Evolutionary conservation across 306 rosid genomes (phyloP).

Genomic region (Cucurbita argyrosperma): DNA sequence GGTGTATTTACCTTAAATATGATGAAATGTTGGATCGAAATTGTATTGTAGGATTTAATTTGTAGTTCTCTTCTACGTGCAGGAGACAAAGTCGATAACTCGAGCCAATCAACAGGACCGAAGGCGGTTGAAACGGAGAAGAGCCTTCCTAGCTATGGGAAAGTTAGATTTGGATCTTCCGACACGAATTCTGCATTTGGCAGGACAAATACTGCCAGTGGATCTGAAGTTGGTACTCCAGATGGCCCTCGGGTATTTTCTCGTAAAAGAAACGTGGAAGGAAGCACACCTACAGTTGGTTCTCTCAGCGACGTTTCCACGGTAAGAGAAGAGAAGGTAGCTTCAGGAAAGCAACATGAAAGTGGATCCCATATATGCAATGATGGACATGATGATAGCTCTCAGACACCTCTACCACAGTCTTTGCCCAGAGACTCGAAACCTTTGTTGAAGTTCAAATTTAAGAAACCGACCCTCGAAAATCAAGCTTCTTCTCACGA

Average conservation of each 20-base stretch:
- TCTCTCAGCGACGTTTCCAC: conserved; percentile 13
- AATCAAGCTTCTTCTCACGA: conserved; percentile 54
- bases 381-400: conserved; percentile 30
- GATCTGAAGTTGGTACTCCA: conserved; percentile 20
- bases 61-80: conserved; percentile 14
- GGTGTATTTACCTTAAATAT: not conserved
- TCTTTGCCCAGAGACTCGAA: conserved; percentile 66
- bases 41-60: not conserved
- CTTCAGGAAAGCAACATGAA: conserved; percentile 43
- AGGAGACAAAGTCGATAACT: conserved; percentile 34
- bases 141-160: conserved; percentile 59
- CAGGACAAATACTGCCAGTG: conserved; percentile 37
- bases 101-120: conserved; percentile 37
- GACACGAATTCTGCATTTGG: conserved; percentile 25
- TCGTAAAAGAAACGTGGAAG: conserved; percentile 32
- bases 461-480: conserved; percentile 56
- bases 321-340: conserved; percentile 29
- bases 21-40: not conserved
- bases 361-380: conserved; percentile 29
- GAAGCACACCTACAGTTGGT: conserved; percentile 21
- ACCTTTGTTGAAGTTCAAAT: conserved; percentile 64
- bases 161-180: conserved; percentile 39
- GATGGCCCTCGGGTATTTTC: conserved; percentile 20
- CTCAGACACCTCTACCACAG: conserved; percentile 27
- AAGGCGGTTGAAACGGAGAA: conserved; percentile 61